Evolutionary conservation across 2,329 filamentous ascomycete species (phyloP).

Genomic region (Sporothrix protearum): DNA sequence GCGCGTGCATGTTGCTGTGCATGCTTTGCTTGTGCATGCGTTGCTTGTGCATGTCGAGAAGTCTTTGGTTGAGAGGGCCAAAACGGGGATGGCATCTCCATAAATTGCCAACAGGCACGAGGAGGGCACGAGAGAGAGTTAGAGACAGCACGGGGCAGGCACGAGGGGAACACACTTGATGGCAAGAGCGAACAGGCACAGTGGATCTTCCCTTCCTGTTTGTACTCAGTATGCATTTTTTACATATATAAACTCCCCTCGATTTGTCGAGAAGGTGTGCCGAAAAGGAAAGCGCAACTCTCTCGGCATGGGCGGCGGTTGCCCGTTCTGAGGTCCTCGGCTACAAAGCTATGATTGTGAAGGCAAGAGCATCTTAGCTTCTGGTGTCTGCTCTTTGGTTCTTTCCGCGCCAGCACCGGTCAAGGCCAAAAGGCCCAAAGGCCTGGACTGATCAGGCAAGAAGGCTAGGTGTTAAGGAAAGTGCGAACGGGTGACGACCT

Average conservation of each 20-base stretch:
- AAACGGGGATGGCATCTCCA: neutral
- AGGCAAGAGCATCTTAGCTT: neutral
- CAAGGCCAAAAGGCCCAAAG: neutral
- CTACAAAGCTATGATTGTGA: neutral
- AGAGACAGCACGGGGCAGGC: neutral
- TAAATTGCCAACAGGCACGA: neutral
- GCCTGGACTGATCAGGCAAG: neutral
- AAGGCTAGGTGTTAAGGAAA: neutral
- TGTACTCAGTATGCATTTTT: neutral
- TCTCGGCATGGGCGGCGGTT: neutral
- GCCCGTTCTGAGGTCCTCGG: constrained; percentile 7
- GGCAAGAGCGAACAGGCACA: neutral
- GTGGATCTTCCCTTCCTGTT: neutral
- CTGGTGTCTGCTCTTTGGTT: neutral
- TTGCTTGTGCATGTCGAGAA: neutral
- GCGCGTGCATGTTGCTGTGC: constrained; percentile 1
- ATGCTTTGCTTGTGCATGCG: neutral
- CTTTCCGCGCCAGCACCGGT: neutral
- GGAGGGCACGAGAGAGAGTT: neutral
- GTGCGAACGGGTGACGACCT: constrained; percentile 14
- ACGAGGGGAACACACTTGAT: neutral
- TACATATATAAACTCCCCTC: neutral
- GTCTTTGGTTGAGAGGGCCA: neutral
- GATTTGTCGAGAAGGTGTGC: neutral
- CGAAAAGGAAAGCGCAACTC: constrained; percentile 2